Evolutionary conservation across 768 basidiomycete genomes (phyloP), one percentile per base, ranked within the genome.

Genomic region (Macrolepiota fuliginosa): DNA sequence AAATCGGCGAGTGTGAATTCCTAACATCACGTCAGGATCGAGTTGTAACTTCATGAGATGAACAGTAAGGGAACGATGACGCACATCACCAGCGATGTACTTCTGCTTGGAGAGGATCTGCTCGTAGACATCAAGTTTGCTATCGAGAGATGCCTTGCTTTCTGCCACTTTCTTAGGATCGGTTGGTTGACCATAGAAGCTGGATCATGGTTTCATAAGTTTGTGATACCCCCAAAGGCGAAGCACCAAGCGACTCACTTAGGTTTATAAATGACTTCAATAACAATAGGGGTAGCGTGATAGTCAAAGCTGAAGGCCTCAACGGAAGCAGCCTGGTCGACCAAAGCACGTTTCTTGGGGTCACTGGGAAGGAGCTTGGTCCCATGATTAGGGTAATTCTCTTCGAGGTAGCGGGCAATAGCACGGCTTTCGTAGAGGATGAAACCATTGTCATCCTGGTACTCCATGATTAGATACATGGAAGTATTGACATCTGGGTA

Each of bases 351-450:
- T 25, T 72, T 68, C 53, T 76, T 70, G 37, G 66, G 57, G 24
- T 73, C 72, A 1, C 69, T 72, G 6, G 86, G 86, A 47, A 83
- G 69, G 32, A 87, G 75, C n/a, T 65, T 52, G 4, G 78, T 75
- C 29, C 82, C 83, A 64, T 82, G 78, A 51, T 69, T 63, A 0
- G 75, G 68, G 62, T 86, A 81, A 66, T 84, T 85, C 53, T 68
- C 68, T 29, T 73, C 77, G 63, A 87, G 64, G 69, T 87, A 88
- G 32, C 81, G 79, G 24, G 68, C 68, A 56, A 88, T 85, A 0
- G 85, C 84, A 22, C 84, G 78, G 45, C 77, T 78, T 62, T 86
- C 86, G 70, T 77, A 86, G 12, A 89, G 66, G 54, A 77, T 70
- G 68, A 87, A 80, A 2, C 83, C 85, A 35, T 83, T 81, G 13